These are phyloP conservation scores for Penicillium bovifimosum DNA, from an alignment of 495 filamentous ascomycete genomes.

Conservation along the genomic window DNA sequence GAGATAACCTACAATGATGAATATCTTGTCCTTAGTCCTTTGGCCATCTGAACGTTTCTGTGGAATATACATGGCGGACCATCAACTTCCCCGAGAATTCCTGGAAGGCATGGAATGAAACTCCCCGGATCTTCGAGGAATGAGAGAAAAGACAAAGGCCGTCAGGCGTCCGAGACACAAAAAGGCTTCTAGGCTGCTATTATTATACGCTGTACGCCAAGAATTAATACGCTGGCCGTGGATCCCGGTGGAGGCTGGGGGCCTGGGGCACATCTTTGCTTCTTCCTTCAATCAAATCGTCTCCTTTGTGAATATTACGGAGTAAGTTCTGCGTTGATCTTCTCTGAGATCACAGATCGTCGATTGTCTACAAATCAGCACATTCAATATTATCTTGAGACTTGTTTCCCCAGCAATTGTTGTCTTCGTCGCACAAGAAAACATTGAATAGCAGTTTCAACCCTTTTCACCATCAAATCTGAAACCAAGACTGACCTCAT, in stretches of 20 bases:
- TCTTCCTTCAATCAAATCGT: slow-evolving; percentile 3
- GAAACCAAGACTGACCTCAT: neutral
- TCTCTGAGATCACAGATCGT: neutral
- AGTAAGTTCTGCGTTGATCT: neutral
- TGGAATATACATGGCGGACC: slow-evolving; percentile 24
- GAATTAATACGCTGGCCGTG: neutral
- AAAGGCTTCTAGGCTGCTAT: neutral
- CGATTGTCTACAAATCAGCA: neutral
- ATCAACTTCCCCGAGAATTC: slow-evolving; percentile 19
- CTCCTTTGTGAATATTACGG: neutral
- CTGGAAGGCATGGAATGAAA: slow-evolving; percentile 16
- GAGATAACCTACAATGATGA: slow-evolving; percentile 23
- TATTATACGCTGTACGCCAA: slow-evolving; percentile 1
- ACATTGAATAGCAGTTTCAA: neutral
- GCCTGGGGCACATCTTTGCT: neutral
- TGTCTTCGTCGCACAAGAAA: neutral
- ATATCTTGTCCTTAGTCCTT: slow-evolving; percentile 18
- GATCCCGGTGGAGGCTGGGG: slow-evolving; percentile 1
- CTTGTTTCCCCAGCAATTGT: neutral
- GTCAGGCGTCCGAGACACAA: neutral
- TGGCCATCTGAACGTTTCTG: slow-evolving; percentile 17
- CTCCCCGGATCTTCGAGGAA: slow-evolving; percentile 10
- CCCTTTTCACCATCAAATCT: neutral
- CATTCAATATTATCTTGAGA: neutral
- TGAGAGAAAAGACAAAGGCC: neutral